Base-by-base conservation (phyloP, 345 rosid species). In the Gossypium herbaceum region DNA sequence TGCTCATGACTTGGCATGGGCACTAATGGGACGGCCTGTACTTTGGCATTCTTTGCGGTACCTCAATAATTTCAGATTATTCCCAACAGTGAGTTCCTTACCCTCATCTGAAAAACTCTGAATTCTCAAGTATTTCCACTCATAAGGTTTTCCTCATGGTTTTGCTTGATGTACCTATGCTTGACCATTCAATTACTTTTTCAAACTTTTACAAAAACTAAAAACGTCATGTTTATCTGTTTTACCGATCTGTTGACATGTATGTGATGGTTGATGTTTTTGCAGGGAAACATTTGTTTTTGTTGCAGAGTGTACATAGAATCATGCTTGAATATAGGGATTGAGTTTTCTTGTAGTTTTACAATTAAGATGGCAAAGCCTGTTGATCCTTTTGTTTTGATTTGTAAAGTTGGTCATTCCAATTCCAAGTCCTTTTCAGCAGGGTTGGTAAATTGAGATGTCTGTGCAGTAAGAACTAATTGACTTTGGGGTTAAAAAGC, bases 71-170 rank as follows among this genome's bases (percentile, higher is more conserved):
- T 75, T 45, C 17, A 13, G 58, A 54, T 62, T 73, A 66, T 71
- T 77, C 81, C 62, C 78, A 47, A 75, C 66, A 66, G 88, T 85
- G 82, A 83, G 88, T 79, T 68, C 76, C 73, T 20, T 27, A 22
- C 51, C 50, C 73, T 27, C 27, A 58, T 47, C 44, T 58, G 2
- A 15, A 20, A 44, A 4, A 19, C n/a, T 29, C 17, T 25, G 17
- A 12, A 24, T 61, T 61, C 15, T 61, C 16, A 5, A 16, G 67
- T 24, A 12, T 50, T 55, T 68, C 44, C 9, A 12, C 16, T 50
- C 48, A 7, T 25, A 69, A 9, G 43, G 16, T 9, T 7, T 69
- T 34, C 16, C 75, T 56, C 10, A 34, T 47, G 19, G 13, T 66
- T 34, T 17, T n/a, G 39, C n/a, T 63, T 24, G 29, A 25, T 24